Base-by-base conservation (phyloP, 805 yeast genomes). In the Hanseniaspora clermontiae region DNA sequence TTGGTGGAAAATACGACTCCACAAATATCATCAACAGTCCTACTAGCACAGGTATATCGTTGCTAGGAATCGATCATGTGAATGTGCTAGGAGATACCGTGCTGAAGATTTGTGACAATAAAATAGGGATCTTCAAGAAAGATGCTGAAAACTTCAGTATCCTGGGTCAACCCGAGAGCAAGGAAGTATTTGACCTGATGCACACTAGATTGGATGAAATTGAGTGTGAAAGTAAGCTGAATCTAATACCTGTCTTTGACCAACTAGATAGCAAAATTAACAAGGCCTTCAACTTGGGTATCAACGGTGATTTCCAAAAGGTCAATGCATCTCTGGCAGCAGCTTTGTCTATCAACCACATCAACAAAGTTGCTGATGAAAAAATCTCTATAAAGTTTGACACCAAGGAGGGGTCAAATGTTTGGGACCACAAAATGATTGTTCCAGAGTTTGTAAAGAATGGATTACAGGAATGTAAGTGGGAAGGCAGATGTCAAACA, bases 401-500 rank as follows among this genome's bases (percentile, higher is more conserved):
- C 51, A 5, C 51, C 49, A 15, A 59, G 58, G 15, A 37, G 19
- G 17, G 56, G 62, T 5, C 63, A 62, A 14, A 60, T 6, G 8
- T 38, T 8, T 52, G 57, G 57, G 37, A 46, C 11, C 2, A n/a
- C 6, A 32, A 32, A 24, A 31, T 51, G 60, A 37, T 46, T 64
- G 34, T 83, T 43, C 84, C 86, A 0, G 72, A 69, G 14, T 69
- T 72, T 60, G 79, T 83, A 57, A 59, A 72, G 5, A 61, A 63
- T 15, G 97, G 96, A 2, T 72, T 91, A 40, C 79, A 75, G 52
- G 58, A 69, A 1, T 85, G 95, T 0, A 71, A 74, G 47, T 93
- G 97, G 96, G 93, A 93, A n/a, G 99, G 99, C 0, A 75, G 99
- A 62, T 91, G 97, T 63, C 97, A 95, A 70, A 75, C 80, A 1